phyloP scores from a whole-genome alignment of 305 asterid species.

The Fraxinus paxiana region DNA sequence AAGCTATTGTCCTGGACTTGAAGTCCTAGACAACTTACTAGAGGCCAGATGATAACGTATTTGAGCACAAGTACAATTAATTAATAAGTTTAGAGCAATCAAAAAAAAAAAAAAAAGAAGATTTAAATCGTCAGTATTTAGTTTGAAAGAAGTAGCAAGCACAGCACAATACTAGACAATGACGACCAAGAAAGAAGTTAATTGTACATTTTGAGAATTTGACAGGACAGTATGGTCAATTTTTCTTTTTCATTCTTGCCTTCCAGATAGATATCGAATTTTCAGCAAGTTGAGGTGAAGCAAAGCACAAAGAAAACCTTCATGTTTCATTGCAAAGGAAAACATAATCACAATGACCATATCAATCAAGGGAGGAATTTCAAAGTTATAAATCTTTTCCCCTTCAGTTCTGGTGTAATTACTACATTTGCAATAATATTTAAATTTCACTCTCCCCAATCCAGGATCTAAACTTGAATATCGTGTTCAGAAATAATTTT shows the following conservation, averaged over 20 bases:
- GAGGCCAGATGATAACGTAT: not conserved
- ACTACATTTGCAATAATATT: not conserved
- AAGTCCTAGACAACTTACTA: not conserved
- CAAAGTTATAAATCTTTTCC: not conserved
- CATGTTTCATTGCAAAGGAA: not conserved
- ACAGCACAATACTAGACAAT: not conserved
- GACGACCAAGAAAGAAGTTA: not conserved
- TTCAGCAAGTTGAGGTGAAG: not conserved
- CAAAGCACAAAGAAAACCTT: not conserved
- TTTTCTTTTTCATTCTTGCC: not conserved
- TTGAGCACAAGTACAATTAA: not conserved
- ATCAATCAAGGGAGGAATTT: not conserved
- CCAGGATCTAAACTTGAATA: not conserved
- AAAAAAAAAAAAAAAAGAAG: not conserved
- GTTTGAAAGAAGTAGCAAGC: constrained; percentile 1
- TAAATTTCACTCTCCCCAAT: not conserved
- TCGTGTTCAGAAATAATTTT: not conserved
- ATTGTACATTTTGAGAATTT: not conserved
- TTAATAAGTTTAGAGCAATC: not conserved
- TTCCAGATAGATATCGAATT: not conserved
- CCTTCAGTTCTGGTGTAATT: not conserved
- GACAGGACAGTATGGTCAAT: not conserved
- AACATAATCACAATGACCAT: not conserved
- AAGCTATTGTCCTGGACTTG: not conserved
- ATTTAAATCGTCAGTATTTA: not conserved